Evolutionary conservation across 1,284 basidiomycete species (phyloP), one percentile per base, ranked within the genome.

Genomic region (Athelia sp.): DNA sequence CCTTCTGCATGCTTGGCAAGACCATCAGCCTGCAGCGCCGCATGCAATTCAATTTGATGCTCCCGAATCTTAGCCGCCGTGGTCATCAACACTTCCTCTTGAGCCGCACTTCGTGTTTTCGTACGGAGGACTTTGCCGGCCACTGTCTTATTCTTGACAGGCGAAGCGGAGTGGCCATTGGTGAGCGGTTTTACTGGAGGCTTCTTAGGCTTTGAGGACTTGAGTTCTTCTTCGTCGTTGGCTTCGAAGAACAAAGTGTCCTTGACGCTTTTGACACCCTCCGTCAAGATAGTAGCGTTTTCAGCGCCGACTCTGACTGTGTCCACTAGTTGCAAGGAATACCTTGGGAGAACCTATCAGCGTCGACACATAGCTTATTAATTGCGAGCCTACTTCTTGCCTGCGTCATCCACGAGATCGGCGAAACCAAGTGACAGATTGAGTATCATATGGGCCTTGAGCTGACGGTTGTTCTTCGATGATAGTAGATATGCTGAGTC

Each of bases 211-310:
- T 81, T 86, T 55, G 77, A 76, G 13, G 76, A 67, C 51, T 75
- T 75, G 48, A 79, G 73, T 17, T 74, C 73, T 34, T 72, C 49
- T 3, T 79, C 78, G 11, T 81, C 81, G 2, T 75, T 71, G 32
- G 79, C 86, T 46, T 87, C 64, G 75, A 93, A 96, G 73, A 98
- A 95, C 51, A 97, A 77, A 0, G 91, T 89, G 53, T 98, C 93
- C 61, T 91, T 91, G 40, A 85, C 71, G 24, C 81, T 82, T 60
- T 90, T 93, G 47, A 85, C 79, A 4, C 92, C 93, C 51, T 93
- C 87, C 0, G 93, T 96, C 40, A 98, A 74, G 54, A 89, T 79
- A 3, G 76, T 72, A 2, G 85, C 82, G 49, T 81, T 84, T 49
- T 85, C 80, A 38, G 78, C 65, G 32, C 84, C 87, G 44, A 98